Base-by-base conservation (phyloP, 768 basidiomycete genomes). In the Trametes elegans region DNA sequence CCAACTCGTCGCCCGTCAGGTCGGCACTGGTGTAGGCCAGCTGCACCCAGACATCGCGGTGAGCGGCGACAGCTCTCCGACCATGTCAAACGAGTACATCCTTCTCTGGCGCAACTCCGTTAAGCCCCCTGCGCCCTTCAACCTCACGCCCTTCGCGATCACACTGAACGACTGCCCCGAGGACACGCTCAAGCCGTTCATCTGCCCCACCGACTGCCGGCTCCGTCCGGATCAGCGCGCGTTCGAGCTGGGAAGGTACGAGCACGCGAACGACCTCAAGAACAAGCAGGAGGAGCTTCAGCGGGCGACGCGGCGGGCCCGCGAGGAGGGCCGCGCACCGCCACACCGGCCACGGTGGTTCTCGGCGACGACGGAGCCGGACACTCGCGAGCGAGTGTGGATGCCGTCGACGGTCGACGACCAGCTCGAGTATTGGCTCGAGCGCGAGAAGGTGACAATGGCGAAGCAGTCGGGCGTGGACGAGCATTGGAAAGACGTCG, bases 301-400 rank as follows among this genome's bases (percentile, higher is more conserved):
- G 73, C 76, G 77, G 9, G 73, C 71, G 40, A 91, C 88, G 13
- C 74, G 95, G 53, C 79, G 77, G 49, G 80, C 81, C 29, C 71
- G 95, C 48, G 94, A 97, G 69, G 81, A 82, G 47, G 94, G 93
- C 8, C 68, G 76, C 63, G 50, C 84, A 34, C 76, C 83, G n/a
- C 74, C 82, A 1, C 93, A 98, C 71, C 72, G 73, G 48, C 87
- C 96, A 7, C 76, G 95, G 34, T 98, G 95, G 95, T 98, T 98
- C 68, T 74, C 70, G 6, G 83, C 89, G 0, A 79, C 85, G 68
- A 88, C 82, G 18, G 95, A 97, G 64, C 80, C 81, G 0, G 96
- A 98, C 70, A 94, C 91, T 1, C 88, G 89, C 2, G 94, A 96
- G 66, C 76, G 91, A 40, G 85, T 93, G 47, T 98, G 95, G 95